These are phyloP conservation scores for Candida ovalis DNA, from an alignment of 805 yeast species.

Conservation along the genomic window DNA sequence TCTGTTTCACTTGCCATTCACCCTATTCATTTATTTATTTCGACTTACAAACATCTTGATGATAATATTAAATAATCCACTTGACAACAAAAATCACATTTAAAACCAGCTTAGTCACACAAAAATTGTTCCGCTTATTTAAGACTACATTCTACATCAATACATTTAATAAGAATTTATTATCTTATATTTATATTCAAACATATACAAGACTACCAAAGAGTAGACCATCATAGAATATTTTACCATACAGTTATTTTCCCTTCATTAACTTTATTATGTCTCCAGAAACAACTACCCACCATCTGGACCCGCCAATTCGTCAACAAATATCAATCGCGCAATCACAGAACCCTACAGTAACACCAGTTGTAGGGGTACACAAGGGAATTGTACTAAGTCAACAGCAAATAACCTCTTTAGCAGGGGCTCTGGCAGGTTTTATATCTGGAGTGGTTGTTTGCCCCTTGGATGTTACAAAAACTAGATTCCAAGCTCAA, in stretches of 20 bases:
- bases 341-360: background rate
- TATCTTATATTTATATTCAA: too few species aligned
- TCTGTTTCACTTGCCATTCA: background rate
- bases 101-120: too few species aligned
- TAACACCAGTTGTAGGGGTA: background rate
- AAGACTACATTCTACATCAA: too few species aligned
- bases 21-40: background rate
- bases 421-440: conserved; percentile 93
- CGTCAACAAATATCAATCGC: background rate
- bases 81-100: too few species aligned
- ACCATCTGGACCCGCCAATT: background rate
- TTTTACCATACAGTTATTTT: background rate
- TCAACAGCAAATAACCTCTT: conserved; percentile 55
- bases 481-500: conserved; percentile 91
- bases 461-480: conserved; percentile 94
- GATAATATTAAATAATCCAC: too few species aligned
- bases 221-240: background rate
- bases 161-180: too few species aligned
- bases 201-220: too few species aligned
- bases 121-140: too few species aligned
- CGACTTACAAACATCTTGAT: background rate
- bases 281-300: background rate
- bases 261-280: background rate
- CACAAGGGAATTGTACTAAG: conserved; percentile 7
- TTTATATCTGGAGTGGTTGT: conserved; percentile 84